These are phyloP conservation scores for Akanthomyces dipterigenus DNA, from an alignment of 2,329 filamentous ascomycete genomes.

Conservation along the genomic window DNA sequence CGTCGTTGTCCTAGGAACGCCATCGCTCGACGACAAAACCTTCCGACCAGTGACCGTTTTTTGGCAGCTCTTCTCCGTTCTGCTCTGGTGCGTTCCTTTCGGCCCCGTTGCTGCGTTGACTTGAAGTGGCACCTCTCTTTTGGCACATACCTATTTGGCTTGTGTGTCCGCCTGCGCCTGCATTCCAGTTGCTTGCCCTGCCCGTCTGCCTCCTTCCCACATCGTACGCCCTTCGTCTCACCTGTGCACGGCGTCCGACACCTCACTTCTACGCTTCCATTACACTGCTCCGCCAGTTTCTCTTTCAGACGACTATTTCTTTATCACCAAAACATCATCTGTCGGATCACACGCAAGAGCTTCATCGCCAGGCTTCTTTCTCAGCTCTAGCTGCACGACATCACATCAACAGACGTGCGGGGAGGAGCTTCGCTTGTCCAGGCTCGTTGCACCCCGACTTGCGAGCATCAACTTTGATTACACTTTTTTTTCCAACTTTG, in stretches of 20 bases:
- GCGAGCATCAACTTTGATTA: not conserved
- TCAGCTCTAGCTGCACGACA: not conserved
- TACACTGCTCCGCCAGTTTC: not conserved
- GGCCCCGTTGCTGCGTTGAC: conserved; percentile 4
- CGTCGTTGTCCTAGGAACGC: not conserved
- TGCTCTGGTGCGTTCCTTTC: conserved; percentile 6
- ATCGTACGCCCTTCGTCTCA: not conserved
- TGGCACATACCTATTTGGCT: not conserved
- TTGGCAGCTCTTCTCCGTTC: not conserved
- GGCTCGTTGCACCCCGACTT: not conserved
- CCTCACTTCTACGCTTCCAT: not conserved
- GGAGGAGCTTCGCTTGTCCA: conserved; percentile 1
- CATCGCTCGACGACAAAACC: not conserved
- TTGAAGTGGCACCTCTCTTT: not conserved
- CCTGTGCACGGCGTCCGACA: not conserved
- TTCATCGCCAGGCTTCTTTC: not conserved
- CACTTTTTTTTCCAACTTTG: not conserved
- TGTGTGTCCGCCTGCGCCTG: not conserved
- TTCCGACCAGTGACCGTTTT: not conserved
- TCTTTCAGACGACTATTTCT: not conserved
- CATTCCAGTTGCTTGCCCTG: conserved; percentile 8
- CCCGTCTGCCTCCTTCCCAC: not conserved
- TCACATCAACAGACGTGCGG: not conserved
- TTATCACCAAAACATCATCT: conserved; percentile 1
- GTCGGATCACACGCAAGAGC: not conserved